Base-by-base conservation (phyloP, 306 rosid species). In the Medicago arabica region DNA sequence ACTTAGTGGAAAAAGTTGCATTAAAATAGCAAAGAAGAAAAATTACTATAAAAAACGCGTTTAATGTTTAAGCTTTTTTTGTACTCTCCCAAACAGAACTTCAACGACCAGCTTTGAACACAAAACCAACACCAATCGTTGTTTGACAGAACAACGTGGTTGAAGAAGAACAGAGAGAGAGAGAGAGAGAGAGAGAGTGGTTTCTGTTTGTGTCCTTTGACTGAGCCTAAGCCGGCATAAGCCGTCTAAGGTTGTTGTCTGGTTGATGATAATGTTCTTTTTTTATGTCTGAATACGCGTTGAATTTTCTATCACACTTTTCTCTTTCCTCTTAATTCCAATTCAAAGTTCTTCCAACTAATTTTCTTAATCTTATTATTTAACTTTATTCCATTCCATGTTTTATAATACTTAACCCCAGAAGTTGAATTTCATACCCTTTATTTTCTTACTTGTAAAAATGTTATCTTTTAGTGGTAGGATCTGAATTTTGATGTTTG, bases 271-370 rank as follows among this genome's bases (percentile, higher is more conserved):
- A 47, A 74, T 72, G 59, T 66, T 49, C 72, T 81, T 64, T 75
- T 75, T 79, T 68, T 65, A 21, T 82, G 49, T 81, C 82, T 81
- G 74, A 85, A 88, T 88, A 80, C 98, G 95, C 97, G 93, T 91
- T 86, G 84, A 83, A 87, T 54, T 54, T 84, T 85, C 87, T 76
- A 73, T 66, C 81, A 69, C 25, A 57, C 73, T 58, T 74, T 72
- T 65, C 61, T 83, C 46, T 50, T 51, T 64, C 43, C 61, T 76
- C 75, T 78, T 55, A 47, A 34, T 67, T 83, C 64, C 72, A 82
- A 62, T 74, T 62, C 81, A 28, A 86, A 60, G 75, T 72, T 69
- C 82, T 51, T 6, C 57, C 14, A 15, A 75, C 58, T 78, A 55
- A 9, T 54, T 17, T 8, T 55, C 76, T 75, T 59, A 6, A 0